Percentiles rank a stretch among this genome's conserved stretches.
Conservation (phyloP, 1,284 basidiomycete species). For the Ganoderma resinaceum region DNA sequence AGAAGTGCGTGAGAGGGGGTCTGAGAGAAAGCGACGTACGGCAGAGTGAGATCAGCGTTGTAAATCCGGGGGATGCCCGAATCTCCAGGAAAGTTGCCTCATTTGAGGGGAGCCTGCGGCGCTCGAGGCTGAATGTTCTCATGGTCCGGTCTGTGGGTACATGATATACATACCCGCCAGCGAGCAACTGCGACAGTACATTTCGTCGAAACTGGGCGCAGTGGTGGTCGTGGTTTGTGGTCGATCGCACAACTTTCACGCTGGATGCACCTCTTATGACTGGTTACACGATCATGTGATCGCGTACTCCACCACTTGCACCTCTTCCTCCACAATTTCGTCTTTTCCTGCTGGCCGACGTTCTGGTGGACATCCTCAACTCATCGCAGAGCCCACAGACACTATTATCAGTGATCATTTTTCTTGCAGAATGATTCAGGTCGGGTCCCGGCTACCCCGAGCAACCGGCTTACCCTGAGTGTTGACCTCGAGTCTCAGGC, state of each 20-base stretch:
- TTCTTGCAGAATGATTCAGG: no score
- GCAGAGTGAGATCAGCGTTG: not conserved
- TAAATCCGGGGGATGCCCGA: not conserved
- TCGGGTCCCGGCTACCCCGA: not conserved
- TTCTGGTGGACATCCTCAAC: no score
- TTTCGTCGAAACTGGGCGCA: not conserved
- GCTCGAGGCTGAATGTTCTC: not conserved
- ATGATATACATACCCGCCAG: not conserved
- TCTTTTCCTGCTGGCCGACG: no score
- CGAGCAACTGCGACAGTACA: not conserved
- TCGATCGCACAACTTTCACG: not conserved
- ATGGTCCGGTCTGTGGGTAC: not conserved
- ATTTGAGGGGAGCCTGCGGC: not conserved
- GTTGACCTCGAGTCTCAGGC: not conserved
- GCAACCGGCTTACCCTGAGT: no score
- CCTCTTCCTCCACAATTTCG: no score
- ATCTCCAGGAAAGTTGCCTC: not conserved
- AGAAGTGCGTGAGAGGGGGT: not conserved
- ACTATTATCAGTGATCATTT: no score
- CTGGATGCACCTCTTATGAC: not conserved
- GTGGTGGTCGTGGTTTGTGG: not conserved
- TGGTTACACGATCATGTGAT: slow-evolving; percentile 3
- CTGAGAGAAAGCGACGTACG: not conserved
- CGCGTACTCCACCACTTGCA: not conserved
- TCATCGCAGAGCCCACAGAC: no score